Evolutionary conservation across 164 flowering plant species (phyloP), one percentile per base, ranked within the genome.

Genomic region (Umbellularia californica): DNA sequence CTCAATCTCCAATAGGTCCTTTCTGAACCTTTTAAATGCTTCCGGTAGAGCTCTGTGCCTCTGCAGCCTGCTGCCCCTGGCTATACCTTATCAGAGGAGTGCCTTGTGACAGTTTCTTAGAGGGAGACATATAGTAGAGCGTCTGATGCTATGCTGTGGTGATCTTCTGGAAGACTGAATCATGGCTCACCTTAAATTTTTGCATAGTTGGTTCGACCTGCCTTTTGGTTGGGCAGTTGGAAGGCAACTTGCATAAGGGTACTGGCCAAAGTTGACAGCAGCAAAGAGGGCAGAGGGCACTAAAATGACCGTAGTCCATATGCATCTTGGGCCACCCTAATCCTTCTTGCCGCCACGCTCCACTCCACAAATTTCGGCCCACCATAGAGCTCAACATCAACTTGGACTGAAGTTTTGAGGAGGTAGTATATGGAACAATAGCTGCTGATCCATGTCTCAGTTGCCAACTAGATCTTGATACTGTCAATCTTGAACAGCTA

Each of bases 231-330:
- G 97, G 98, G 6, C 97, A 86, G 87, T 91, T 0, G 95, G 97
- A 68, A 89, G 88, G 86, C 83, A 92, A 10, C 98, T 96, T 3
- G 90, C 96, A 70, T 91, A 88, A 35, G 93, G 90, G 76, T 91
- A 92, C 71, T 92, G 97, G n/a, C 98, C 97, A 50, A 88, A 94
- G 77, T 92, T 92, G 47, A 91, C 88, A 2, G 97, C 97, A 10
- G 97, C 98, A 52, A 92, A 97, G 70, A 92, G 91, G 65, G 96
- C 98, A 47, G 97, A 92, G 13, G 96, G 96, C 7, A 86, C 80
- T 96, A 97, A 94, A 72, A 91, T 91, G 74, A 91, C 87, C 35
- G 78, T 90, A 65, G 92, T 88, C 82, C 94, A 87, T 47, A 89
- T 87, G 82, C 93, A 91, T 84, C 69, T 83, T 71, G 20, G 92